Conservation (phyloP, 2,329 filamentous ascomycete genomes). For the Fusarium goolgardi region DNA sequence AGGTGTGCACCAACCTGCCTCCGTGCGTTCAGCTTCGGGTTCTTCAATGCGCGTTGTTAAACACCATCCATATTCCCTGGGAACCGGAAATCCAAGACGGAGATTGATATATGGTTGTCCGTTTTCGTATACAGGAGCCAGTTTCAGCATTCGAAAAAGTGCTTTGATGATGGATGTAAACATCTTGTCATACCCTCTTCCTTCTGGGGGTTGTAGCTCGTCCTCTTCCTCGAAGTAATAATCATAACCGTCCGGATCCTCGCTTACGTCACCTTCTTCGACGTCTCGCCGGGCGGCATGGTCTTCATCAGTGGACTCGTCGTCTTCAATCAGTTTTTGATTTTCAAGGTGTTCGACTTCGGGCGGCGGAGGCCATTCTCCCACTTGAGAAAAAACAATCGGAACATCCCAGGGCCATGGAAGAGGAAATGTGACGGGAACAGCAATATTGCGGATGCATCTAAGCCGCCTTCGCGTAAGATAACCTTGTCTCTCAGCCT, state of each 20-base stretch:
- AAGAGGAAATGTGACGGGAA: conserved; percentile 14
- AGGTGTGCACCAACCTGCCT: not conserved
- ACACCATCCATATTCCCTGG: conserved; percentile 12
- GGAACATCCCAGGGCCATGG: conserved; percentile 17
- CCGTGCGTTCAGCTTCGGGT: conserved; percentile 7
- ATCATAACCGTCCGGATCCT: not conserved
- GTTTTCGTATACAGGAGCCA: conserved; percentile 13
- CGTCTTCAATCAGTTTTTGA: not conserved
- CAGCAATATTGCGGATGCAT: conserved; percentile 4
- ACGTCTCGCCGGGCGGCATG: not conserved
- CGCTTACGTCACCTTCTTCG: not conserved
- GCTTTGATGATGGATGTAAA: conserved; percentile 1
- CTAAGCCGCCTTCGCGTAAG: conserved; percentile 3
- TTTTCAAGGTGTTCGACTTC: fast-evolving
- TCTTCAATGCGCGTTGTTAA: conserved; percentile 1
- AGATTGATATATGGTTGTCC: conserved; percentile 10
- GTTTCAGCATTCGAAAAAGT: conserved; percentile 4
- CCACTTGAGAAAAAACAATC: not conserved
- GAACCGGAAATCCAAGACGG: conserved; percentile 8
- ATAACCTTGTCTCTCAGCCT: conserved; percentile 11
- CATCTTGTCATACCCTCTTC: conserved; percentile 10
- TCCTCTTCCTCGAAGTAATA: not conserved
- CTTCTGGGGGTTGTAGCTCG: not conserved
- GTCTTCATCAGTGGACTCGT: not conserved
- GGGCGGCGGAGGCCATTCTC: not conserved